Conservation (phyloP, 148 eudicot genomes). For the Dysphania ambrosioides region DNA sequence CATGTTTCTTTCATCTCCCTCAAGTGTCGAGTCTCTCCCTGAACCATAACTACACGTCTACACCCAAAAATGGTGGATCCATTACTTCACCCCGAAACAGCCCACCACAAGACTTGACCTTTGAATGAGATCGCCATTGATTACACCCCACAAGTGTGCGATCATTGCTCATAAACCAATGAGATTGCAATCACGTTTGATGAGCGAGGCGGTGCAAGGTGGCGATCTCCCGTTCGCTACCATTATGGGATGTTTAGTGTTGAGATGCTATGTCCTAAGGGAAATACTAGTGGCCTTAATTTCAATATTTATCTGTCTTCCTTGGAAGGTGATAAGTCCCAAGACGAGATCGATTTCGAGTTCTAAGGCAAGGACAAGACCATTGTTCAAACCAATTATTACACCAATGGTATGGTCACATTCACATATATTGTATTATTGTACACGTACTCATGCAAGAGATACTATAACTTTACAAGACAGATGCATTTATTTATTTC, state of each 20-base stretch:
- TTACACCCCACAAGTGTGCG: conserved; percentile 31
- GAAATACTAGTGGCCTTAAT: conserved; percentile 42
- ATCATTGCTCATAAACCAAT: conserved; percentile 25
- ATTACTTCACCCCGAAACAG: conserved; percentile 28
- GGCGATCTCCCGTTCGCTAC: conserved; percentile 37
- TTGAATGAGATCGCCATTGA: conserved; percentile 34
- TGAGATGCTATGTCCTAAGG: conserved; percentile 31
- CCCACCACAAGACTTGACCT: conserved; percentile 16
- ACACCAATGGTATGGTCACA: conserved; percentile 20
- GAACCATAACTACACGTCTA: background rate
- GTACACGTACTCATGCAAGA: too few species aligned
- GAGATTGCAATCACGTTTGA: conserved; percentile 36
- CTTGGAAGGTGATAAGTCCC: conserved; percentile 38
- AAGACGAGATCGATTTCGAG: conserved; percentile 43
- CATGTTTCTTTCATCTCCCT: too few species aligned
- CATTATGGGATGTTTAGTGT: conserved; percentile 36
- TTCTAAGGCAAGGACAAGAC: conserved; percentile 40
- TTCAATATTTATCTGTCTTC: conserved; percentile 44
- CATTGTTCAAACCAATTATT: conserved; percentile 39
- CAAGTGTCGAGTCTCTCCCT: too few species aligned
- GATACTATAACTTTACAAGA: too few species aligned
- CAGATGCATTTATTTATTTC: too few species aligned
- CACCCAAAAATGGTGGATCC: conserved; percentile 31
- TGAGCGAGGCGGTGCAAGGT: conserved; percentile 27
- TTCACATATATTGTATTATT: too few species aligned